These are phyloP conservation scores for Calonectria hongkongensis DNA, from an alignment of 2,329 filamentous ascomycete genomes.

Conservation along the genomic window DNA sequence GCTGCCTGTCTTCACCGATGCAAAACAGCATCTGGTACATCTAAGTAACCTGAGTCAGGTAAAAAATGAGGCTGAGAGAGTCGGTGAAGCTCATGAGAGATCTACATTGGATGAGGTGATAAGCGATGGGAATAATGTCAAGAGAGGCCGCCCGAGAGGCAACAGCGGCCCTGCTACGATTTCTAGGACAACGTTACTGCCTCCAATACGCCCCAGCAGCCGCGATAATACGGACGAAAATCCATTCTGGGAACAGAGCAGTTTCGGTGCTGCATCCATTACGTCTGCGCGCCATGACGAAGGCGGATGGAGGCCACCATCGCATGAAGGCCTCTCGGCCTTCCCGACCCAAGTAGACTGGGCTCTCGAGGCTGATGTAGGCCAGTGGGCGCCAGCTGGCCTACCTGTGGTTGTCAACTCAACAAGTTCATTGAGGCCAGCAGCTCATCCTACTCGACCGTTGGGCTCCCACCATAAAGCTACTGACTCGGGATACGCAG, in stretches of 20 bases:
- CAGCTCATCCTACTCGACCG: constrained; percentile 14
- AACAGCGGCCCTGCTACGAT: constrained; percentile 10
- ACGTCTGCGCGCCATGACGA: constrained; percentile 41
- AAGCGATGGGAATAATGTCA: background rate
- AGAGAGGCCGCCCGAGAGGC: background rate
- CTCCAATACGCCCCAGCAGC: background rate
- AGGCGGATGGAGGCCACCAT: constrained; percentile 40
- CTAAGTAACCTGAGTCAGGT: constrained; percentile 23
- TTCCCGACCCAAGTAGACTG: constrained; percentile 41
- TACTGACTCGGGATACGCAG: constrained; percentile 42
- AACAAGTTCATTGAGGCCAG: constrained; percentile 39
- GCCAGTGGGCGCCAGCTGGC: constrained; percentile 41
- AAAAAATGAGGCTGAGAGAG: constrained; percentile 4
- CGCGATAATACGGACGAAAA: constrained; percentile 42
- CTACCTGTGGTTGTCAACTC: constrained; percentile 45
- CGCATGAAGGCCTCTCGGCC: constrained; percentile 27
- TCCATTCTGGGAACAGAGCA: constrained; percentile 43
- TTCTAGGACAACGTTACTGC: constrained; percentile 3
- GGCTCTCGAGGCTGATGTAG: constrained; percentile 42
- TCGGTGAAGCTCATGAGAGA: background rate
- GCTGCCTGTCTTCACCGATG: constrained; percentile 30
- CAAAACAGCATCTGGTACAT: constrained; percentile 29
- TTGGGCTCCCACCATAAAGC: constrained; percentile 28
- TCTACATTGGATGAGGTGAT: background rate
- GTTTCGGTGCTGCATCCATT: constrained; percentile 34